phyloP scores from a whole-genome alignment of 345 rosid genomes.

The Eucalyptus grandis region DNA sequence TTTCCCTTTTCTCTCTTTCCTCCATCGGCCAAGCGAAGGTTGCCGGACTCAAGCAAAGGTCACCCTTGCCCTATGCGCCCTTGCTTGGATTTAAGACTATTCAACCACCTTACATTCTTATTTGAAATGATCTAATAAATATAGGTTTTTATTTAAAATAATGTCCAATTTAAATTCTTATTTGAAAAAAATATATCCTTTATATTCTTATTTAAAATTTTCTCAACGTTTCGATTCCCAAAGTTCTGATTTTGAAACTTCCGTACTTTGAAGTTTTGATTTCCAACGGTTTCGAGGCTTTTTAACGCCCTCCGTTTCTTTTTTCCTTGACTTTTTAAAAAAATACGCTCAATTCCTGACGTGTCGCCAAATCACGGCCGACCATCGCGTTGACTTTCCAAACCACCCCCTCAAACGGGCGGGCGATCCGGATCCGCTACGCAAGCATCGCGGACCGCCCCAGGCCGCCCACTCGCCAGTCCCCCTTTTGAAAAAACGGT shows the following conservation, averaged over 20 bases:
- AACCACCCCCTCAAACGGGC: not conserved
- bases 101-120: accelerated
- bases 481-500: too few species aligned
- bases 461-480: not conserved
- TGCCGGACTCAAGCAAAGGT: accelerated
- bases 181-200: too few species aligned
- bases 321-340: not conserved
- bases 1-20: too few species aligned
- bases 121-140: too few species aligned
- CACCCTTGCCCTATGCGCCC: accelerated
- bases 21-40: accelerated
- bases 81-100: too few species aligned
- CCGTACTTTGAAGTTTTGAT: not conserved
- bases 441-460: not conserved
- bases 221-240: not conserved
- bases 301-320: too few species aligned
- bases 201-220: too few species aligned
- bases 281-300: not conserved
- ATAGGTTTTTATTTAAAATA: too few species aligned
- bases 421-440: not conserved
- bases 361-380: not conserved
- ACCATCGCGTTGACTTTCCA: not conserved
- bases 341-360: not conserved
- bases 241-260: not conserved
- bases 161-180: too few species aligned